A percentile compares a stretch with the other conserved stretches of the same genome.
phyloP scores from a whole-genome alignment of 495 filamentous ascomycete genomes.

The Aspergillus heteromorphus region DNA sequence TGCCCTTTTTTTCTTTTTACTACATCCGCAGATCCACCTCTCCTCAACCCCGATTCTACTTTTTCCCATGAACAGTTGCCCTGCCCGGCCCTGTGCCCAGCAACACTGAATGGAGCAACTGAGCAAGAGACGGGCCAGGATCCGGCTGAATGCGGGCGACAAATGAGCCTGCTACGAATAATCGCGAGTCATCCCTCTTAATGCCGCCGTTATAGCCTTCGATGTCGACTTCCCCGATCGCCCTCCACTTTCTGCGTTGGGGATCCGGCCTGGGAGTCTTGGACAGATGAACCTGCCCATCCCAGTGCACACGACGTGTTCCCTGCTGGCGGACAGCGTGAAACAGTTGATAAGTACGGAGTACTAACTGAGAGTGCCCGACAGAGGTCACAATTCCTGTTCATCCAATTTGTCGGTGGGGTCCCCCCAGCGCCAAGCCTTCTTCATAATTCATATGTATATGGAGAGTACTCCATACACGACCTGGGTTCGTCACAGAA shows the following conservation, averaged over 20 bases:
- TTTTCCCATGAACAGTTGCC: neutral
- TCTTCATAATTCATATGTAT: too few relatives aligned
- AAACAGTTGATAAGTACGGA: neutral
- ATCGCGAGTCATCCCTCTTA: neutral
- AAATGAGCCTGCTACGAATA: neutral
- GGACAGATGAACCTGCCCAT: neutral
- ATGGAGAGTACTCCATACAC: too few relatives aligned
- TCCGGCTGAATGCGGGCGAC: neutral
- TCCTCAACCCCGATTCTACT: constrained; percentile 7
- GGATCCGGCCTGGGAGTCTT: neutral
- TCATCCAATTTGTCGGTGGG: too few relatives aligned
- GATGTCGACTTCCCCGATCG: constrained; percentile 1
- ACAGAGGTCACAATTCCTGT: too few relatives aligned
- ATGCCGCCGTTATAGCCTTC: neutral
- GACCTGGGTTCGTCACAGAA: neutral
- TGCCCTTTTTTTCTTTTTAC: constrained; percentile 12
- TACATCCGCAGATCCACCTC: constrained; percentile 29
- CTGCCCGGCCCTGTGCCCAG: too few relatives aligned
- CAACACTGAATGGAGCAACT: too few relatives aligned
- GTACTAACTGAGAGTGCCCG: too few relatives aligned
- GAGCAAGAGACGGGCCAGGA: too few relatives aligned
- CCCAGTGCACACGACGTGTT: neutral
- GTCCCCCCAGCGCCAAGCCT: too few relatives aligned
- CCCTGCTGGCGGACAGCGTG: neutral
- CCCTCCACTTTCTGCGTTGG: constrained; percentile 9